These are phyloP conservation scores for Mallotus repandus DNA, from an alignment of 441 rosid species.

Conservation along the genomic window DNA sequence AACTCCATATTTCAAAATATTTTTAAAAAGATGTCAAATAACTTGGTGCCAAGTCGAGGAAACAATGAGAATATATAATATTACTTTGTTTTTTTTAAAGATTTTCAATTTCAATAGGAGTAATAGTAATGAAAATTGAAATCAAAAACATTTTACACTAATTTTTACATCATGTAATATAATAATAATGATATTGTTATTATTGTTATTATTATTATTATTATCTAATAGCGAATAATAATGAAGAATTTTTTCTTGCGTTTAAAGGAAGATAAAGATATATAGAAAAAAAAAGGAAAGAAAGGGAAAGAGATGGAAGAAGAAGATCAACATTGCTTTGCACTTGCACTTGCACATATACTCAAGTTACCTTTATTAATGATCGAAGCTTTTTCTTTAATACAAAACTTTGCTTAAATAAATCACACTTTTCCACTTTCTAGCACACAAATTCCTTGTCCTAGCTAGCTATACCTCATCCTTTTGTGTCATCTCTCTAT, in stretches of 20 bases:
- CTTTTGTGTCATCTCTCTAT: too few relatives aligned
- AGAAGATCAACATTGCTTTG: slow-evolving; percentile 22
- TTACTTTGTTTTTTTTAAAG: too few relatives aligned
- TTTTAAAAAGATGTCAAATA: too few relatives aligned
- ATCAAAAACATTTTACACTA: background rate
- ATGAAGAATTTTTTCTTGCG: slow-evolving; percentile 34
- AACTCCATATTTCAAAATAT: too few relatives aligned
- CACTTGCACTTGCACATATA: slow-evolving; percentile 29
- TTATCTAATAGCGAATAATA: background rate
- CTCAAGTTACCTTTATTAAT: slow-evolving; percentile 28
- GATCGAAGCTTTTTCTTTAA: slow-evolving; percentile 7
- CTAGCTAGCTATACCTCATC: background rate
- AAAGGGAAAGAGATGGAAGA: slow-evolving; percentile 2
- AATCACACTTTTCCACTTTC: slow-evolving; percentile 24
- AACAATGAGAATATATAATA: too few relatives aligned
- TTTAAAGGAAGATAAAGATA: slow-evolving; percentile 33
- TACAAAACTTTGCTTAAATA: slow-evolving; percentile 9
- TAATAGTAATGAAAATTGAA: too few relatives aligned
- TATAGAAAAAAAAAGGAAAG: background rate
- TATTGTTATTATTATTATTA: background rate
- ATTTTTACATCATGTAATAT: background rate
- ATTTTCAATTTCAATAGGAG: too few relatives aligned
- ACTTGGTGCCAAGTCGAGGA: too few relatives aligned
- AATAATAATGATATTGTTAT: background rate
- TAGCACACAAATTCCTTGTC: slow-evolving; percentile 28